phyloP scores from a whole-genome alignment of 805 yeast species.

The Lipomyces japonicus region DNA sequence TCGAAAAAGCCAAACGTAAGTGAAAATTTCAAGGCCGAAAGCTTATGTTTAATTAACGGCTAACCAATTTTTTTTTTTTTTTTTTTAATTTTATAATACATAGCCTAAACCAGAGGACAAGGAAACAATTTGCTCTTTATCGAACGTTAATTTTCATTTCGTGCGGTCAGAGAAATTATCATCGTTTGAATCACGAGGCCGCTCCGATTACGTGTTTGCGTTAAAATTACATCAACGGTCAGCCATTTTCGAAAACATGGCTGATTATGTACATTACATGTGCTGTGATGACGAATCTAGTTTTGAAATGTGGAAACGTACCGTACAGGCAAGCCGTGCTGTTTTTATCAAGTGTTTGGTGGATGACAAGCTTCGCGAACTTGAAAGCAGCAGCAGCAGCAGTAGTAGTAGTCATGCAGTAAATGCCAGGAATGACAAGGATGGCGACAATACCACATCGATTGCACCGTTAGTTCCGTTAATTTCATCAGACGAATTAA shows the following conservation, averaged over 20 bases:
- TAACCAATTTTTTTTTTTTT: neutral
- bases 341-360: conserved; percentile 1
- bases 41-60: neutral
- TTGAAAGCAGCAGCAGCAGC: too few species aligned
- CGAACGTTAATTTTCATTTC: conserved; percentile 8
- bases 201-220: conserved; percentile 9
- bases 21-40: too few species aligned
- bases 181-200: conserved; percentile 1
- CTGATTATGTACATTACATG: conserved; percentile 11
- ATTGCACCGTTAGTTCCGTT: conserved; percentile 8
- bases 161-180: neutral
- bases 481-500: conserved; percentile 6
- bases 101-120: conserved; percentile 14
- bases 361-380: neutral
- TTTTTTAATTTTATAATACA: neutral
- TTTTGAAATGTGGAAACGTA: conserved; percentile 16
- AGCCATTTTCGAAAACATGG: conserved; percentile 13
- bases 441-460: too few species aligned
- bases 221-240: conserved; percentile 9
- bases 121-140: conserved; percentile 9
- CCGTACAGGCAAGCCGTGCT: conserved; percentile 7
- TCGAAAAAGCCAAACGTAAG: conserved; percentile 13
- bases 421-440: too few species aligned
- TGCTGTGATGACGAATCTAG: conserved; percentile 13
- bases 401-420: too few species aligned